phyloP scores from a whole-genome alignment of 371 early-diverging fungal genomes.

The Mucor circinelloides region DNA sequence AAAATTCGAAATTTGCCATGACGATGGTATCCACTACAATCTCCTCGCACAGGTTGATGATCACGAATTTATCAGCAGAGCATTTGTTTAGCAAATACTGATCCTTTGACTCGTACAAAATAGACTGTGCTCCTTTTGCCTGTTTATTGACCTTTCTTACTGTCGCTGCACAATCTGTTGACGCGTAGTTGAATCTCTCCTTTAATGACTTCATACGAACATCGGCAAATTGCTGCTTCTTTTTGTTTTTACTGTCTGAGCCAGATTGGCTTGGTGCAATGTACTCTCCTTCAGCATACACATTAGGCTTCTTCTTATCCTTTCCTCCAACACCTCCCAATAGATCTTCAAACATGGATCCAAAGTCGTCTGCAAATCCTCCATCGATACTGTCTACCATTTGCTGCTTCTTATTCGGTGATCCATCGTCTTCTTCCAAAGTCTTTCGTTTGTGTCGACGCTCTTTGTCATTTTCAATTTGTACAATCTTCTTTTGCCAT shows the following conservation, averaged over 20 bases:
- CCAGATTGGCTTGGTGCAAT: constrained; percentile 30
- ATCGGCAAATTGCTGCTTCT: constrained; percentile 23
- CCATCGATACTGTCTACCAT: constrained; percentile 54
- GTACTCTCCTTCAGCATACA: constrained; percentile 36
- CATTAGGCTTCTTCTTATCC: constrained; percentile 25
- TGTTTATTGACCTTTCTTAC: constrained; percentile 83
- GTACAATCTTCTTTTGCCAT: constrained; percentile 31
- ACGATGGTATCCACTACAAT: constrained; percentile 89
- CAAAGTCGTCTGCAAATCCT: constrained; percentile 50
- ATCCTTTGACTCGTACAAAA: constrained; percentile 89
- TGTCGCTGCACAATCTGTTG: constrained; percentile 92
- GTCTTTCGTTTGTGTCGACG: constrained; percentile 22
- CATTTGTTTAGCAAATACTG: constrained; percentile 94
- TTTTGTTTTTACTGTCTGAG: constrained; percentile 2
- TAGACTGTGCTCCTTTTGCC: constrained; percentile 79
- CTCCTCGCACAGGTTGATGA: constrained; percentile 93
- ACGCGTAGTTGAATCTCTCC: constrained; percentile 92
- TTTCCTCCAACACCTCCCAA: constrained; percentile 16
- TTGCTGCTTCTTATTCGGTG: constrained; percentile 25
- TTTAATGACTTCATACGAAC: constrained; percentile 57
- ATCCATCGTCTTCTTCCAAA: background rate
- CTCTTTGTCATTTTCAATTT: constrained; percentile 30
- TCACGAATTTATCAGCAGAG: constrained; percentile 76
- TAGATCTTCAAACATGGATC: constrained; percentile 46
- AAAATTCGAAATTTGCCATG: constrained; percentile 95